Base-by-base conservation (phyloP, 257 asterid species). In the Nicotiana tomentosiformis region DNA sequence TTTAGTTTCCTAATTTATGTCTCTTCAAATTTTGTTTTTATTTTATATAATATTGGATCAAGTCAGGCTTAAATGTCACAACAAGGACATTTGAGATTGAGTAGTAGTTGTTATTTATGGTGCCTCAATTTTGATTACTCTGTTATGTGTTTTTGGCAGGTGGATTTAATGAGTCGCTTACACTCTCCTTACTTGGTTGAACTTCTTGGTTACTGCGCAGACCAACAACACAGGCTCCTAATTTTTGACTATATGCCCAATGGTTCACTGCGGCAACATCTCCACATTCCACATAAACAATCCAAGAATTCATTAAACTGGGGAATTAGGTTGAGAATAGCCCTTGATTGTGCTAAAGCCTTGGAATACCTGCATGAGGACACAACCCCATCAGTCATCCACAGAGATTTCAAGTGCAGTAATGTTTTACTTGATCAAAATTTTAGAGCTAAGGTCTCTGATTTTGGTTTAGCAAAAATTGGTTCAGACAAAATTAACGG, bases 161-260 rank as follows among this genome's bases (percentile, higher is more conserved):
- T 94, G 62, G 98, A 93, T 79, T 84, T 94, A 46, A 83, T 94
- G 39, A 93, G 98, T 87, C 88, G 89, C 5, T 83, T 94, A 78
- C 87, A 88, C 30, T 93, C 91, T 12, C 92, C 94, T 0, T 89
- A 87, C 90, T 84, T 93, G 78, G 85, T 87, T 6, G 90, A 94
- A 85, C 93, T 93, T 11, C 82, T 94, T 60, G 98, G 98, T 60
- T 94, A 94, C 66, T 93, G 97, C 56, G 98, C 98, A 0, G 98
- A 94, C 84, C 91, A 93, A 77, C 90, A 90, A n/a, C 94, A 93
- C 51, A 87, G 97, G 64, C 67, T 92, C 35, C 88, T 94, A 43
- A 87, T 94, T 43, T 90, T 91, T 9, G 95, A 94, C 58, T 91
- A 87, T 92, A 88, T 91, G 93, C 89, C 97, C 0, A 89, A 86